Evolutionary conservation across 352 stramenopile genomes (phyloP), one percentile per base, ranked within the genome.

Genomic region (Blastocystis sp.): DNA sequence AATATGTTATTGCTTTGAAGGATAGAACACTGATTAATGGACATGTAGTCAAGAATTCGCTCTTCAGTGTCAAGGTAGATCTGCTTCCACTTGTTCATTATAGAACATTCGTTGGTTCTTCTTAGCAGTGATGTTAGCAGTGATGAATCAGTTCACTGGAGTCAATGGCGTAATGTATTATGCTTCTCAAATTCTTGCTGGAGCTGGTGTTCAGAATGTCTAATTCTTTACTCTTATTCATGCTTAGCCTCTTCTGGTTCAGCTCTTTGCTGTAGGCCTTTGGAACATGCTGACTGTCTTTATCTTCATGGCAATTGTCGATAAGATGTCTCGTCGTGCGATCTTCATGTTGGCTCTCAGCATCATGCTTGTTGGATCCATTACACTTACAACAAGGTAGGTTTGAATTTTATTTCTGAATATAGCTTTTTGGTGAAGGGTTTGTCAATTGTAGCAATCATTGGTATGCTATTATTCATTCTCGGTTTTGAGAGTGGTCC

Each of bases 281-380:
- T 89, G 78, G 78, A 89, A 89, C 27, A 89, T 79, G 60, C 60
- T 89, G 9, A 89, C 78, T 53, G 78, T 89, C n/a, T 78, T 89
- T 27, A 89, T 89, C 66, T 89, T 89, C 27, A 89, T 89, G 78
- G 78, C 58, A 37, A 37, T 89, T 53, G 78, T 89, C 1, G 78
- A 89, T 22, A 24, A 53, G 9, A 30, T 89, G 48, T 89, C 78
- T 11, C 78, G 78, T 54, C 37, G 66, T 15, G 19, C 35, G 40
- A 89, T 89, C 66, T 89, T 89, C 27, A 79, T 79, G n/a, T 68
- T 89, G 3, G 60, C 78, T 17, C 30, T 89, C 0, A 48, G 22
- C 19, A 62, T 89, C 48, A 89, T 89, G 78, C n/a, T 79, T 2
- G 37, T 89, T 22, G 78, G 78, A 17, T 56, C 78, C 0, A 22